Percentiles rank a stretch among this genome's conserved stretches.
phyloP scores from a whole-genome alignment of 495 filamentous ascomycete genomes.

The Arthonia radiata region DNA sequence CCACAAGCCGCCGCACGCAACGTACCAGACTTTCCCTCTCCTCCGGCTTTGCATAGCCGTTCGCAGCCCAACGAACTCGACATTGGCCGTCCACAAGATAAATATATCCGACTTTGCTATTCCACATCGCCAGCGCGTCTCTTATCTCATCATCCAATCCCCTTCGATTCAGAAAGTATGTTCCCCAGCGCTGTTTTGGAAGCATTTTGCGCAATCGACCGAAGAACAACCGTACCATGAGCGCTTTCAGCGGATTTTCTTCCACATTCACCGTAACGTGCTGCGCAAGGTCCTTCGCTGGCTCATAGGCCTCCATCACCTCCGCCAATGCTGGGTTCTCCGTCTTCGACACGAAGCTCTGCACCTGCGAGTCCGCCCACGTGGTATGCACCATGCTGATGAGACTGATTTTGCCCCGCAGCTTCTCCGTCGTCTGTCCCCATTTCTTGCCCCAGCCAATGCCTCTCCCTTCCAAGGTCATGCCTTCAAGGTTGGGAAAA shows the following conservation, averaged over 20 bases:
- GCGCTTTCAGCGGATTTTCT: slow-evolving; percentile 49
- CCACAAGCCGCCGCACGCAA: slow-evolving; percentile 40
- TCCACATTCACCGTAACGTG: slow-evolving; percentile 70
- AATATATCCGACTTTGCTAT: slow-evolving; percentile 78
- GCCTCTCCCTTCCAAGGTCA: slow-evolving; percentile 30
- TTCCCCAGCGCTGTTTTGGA: slow-evolving; percentile 32
- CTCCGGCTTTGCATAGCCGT: slow-evolving; percentile 40
- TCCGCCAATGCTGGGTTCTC: slow-evolving; percentile 39
- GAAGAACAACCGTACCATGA: slow-evolving; percentile 46
- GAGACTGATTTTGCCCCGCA: slow-evolving; percentile 47
- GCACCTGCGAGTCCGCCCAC: slow-evolving; percentile 69
- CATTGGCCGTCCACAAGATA: slow-evolving; percentile 75
- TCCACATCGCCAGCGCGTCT: slow-evolving; percentile 57
- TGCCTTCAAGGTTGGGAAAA: slow-evolving; percentile 77
- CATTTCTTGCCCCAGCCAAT: too few species aligned
- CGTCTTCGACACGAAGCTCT: slow-evolving; percentile 35
- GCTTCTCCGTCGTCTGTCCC: slow-evolving; percentile 45
- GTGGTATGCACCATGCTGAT: slow-evolving; percentile 55
- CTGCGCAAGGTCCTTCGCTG: slow-evolving; percentile 32
- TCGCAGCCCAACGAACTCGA: slow-evolving; percentile 84
- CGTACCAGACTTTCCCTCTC: slow-evolving; percentile 51
- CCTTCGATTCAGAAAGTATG: slow-evolving; percentile 63
- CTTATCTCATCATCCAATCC: slow-evolving; percentile 51
- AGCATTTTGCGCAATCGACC: slow-evolving; percentile 29
- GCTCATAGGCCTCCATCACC: slow-evolving; percentile 20